phyloP scores from a whole-genome alignment of 805 yeast genomes.

The Groenewaldozyma tartarivorans region DNA sequence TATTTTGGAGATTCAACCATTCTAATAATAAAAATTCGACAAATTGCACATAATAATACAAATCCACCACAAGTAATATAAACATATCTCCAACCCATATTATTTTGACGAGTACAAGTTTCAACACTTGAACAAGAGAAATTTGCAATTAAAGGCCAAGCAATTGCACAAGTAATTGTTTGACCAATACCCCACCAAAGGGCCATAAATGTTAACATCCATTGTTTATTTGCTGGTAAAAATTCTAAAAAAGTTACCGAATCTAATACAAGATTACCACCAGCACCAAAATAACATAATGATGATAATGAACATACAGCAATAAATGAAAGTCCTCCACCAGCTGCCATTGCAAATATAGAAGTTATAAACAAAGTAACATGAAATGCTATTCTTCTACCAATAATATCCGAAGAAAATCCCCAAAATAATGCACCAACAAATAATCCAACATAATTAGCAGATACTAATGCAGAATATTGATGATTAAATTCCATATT shows the following conservation, averaged over 20 bases:
- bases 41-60: conserved; percentile 39
- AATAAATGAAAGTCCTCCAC: conserved; percentile 41
- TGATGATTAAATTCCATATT: conserved; percentile 38
- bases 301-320: conserved; percentile 42
- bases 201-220: conserved; percentile 44
- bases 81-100: conserved; percentile 56
- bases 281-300: conserved; percentile 38
- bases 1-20: conserved; percentile 51
- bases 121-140: conserved; percentile 36
- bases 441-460: conserved; percentile 42
- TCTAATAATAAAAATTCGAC: conserved; percentile 36
- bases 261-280: conserved; percentile 50
- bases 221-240: conserved; percentile 42
- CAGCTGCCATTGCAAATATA: conserved; percentile 43
- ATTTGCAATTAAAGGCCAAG: conserved; percentile 49
- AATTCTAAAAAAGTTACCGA: conserved; percentile 45
- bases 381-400: conserved; percentile 45
- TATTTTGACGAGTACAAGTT: conserved; percentile 36
- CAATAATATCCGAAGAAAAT: conserved; percentile 44
- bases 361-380: conserved; percentile 40
- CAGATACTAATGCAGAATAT: conserved; percentile 38
- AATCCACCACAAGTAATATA: conserved; percentile 47
- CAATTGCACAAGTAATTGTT: conserved; percentile 39
- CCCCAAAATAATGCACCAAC: conserved; percentile 51
- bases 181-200: conserved; percentile 60